These are phyloP conservation scores for Tetrapyrgos nigripes DNA, from an alignment of 1,284 basidiomycete species.

Conservation along the genomic window DNA sequence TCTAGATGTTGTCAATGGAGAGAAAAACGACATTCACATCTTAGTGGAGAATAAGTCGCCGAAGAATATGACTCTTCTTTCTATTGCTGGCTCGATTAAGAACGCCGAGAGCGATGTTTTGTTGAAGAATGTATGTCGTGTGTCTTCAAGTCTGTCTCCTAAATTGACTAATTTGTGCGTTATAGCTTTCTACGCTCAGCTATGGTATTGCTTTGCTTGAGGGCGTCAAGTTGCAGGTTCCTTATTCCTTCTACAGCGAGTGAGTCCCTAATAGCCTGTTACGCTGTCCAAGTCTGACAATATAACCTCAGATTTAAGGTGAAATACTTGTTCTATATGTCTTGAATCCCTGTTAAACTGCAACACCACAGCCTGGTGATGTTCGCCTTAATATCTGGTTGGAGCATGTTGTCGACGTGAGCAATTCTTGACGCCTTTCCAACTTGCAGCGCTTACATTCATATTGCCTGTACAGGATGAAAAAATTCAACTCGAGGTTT, in stretches of 20 bases:
- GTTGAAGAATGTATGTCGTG: slow-evolving; percentile 74
- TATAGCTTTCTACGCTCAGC: slow-evolving; percentile 66
- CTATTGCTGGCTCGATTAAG: slow-evolving; percentile 76
- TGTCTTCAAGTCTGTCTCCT: background rate
- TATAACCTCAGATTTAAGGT: slow-evolving; percentile 66
- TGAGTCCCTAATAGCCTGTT: slow-evolving; percentile 47
- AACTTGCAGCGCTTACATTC: background rate
- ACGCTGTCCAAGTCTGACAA: slow-evolving; percentile 17
- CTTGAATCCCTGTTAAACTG: background rate
- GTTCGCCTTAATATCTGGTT: slow-evolving; percentile 82
- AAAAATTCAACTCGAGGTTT: slow-evolving; percentile 71
- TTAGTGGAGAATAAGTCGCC: slow-evolving; percentile 79
- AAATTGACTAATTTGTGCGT: slow-evolving; percentile 6
- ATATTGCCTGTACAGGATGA: slow-evolving; percentile 44
- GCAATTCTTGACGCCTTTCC: slow-evolving; percentile 21
- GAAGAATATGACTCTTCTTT: slow-evolving; percentile 77
- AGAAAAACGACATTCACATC: slow-evolving; percentile 75
- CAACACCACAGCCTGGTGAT: slow-evolving; percentile 68
- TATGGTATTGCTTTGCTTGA: slow-evolving; percentile 68
- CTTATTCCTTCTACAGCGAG: slow-evolving; percentile 87
- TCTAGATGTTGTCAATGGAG: slow-evolving; percentile 86
- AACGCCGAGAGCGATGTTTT: slow-evolving; percentile 70
- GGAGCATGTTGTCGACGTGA: slow-evolving; percentile 71
- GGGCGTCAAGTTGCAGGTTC: slow-evolving; percentile 72
- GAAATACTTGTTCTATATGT: slow-evolving; percentile 9